Evolutionary conservation across 441 rosid genomes (phyloP).

Genomic region (Biscutella laevigata): DNA sequence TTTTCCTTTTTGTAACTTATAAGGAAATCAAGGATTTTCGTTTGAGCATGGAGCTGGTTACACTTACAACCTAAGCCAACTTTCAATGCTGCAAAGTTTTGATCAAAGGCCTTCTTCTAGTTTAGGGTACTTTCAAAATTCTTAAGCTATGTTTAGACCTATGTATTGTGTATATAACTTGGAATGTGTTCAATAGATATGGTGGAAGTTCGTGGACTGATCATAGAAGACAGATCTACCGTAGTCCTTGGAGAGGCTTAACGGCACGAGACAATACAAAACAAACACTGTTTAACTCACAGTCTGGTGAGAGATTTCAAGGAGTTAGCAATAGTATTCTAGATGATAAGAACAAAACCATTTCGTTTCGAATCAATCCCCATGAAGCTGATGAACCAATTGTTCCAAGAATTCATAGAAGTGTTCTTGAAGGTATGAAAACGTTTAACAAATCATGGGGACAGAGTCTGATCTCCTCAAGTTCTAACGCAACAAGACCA

Average conservation of each 20-base stretch:
- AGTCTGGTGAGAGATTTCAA: constrained; percentile 22
- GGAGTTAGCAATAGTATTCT: constrained; percentile 25
- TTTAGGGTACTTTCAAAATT: constrained; percentile 29
- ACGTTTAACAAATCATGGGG: constrained; percentile 30
- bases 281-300: constrained; percentile 30
- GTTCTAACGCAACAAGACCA: constrained; percentile 20
- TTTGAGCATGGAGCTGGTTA: constrained; percentile 39
- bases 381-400: constrained; percentile 11
- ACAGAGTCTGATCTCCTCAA: constrained; percentile 24
- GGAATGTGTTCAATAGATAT: constrained; percentile 25
- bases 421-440: constrained; percentile 24
- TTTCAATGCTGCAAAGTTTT: constrained; percentile 52
- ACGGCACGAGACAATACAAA: constrained; percentile 24
- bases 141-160: background rate
- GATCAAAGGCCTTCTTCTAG: constrained; percentile 37
- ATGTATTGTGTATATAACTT: constrained; percentile 5
- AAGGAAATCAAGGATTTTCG: constrained; percentile 40
- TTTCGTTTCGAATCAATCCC: constrained; percentile 21
- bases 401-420: constrained; percentile 20
- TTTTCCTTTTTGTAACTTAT: background rate
- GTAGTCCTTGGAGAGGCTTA: constrained; percentile 28
- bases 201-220: constrained; percentile 45
- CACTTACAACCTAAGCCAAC: constrained; percentile 50
- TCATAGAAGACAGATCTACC: constrained; percentile 26
- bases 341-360: constrained; percentile 24